phyloP scores from a whole-genome alignment of 2,329 filamentous ascomycete genomes.

The Emergomyces orientalis region DNA sequence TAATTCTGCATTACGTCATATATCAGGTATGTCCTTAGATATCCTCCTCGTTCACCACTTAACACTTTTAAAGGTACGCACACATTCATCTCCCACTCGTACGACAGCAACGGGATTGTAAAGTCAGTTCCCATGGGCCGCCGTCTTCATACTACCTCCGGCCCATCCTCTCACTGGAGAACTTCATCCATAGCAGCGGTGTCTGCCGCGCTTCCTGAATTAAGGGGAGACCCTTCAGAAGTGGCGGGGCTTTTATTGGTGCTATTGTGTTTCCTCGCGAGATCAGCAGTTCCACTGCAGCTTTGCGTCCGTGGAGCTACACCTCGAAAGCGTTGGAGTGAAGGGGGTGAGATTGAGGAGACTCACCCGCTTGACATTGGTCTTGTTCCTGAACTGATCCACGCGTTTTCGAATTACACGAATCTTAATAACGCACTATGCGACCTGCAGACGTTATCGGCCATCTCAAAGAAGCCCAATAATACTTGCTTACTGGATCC shows the following conservation, averaged over 20 bases:
- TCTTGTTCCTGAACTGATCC: constrained; percentile 6
- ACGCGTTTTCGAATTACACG: constrained; percentile 1
- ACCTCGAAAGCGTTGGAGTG: constrained; percentile 3
- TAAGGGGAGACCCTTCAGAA: constrained; percentile 2
- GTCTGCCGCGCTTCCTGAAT: neutral
- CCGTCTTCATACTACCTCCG: constrained; percentile 1
- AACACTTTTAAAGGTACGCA: constrained; percentile 2
- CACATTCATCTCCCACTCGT: neutral
- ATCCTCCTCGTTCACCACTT: neutral
- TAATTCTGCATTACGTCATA: constrained; percentile 1
- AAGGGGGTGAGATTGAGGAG: neutral
- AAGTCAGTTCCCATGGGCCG: constrained; percentile 1
- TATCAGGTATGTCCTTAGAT: constrained; percentile 5
- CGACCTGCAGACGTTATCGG: constrained; percentile 2
- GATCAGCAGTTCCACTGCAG: constrained; percentile 1
- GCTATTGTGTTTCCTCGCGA: constrained; percentile 7
- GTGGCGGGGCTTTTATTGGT: neutral
- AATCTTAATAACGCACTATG: constrained; percentile 1
- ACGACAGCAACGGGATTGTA: neutral
- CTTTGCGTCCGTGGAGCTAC: constrained; percentile 3
- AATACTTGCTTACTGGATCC: neutral
- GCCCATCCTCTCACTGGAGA: neutral
- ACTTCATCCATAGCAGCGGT: neutral
- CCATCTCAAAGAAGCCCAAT: neutral
- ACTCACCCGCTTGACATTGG: neutral